Conservation (phyloP, 2,329 filamentous ascomycete genomes). For the Fusarium sarcochroum region DNA sequence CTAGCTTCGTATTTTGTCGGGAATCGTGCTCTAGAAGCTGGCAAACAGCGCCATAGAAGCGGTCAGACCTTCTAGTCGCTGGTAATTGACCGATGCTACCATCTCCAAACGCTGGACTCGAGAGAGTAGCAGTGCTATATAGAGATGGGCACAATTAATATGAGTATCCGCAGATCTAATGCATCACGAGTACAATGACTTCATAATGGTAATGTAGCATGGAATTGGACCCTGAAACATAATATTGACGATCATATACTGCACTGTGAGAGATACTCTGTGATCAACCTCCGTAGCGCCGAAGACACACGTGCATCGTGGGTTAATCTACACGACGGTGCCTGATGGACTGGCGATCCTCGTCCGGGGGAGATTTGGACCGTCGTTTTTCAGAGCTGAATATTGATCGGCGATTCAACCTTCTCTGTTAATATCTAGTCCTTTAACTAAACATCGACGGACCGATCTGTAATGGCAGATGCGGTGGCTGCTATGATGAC, state of each 20-base stretch:
- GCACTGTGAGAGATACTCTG: slow-evolving; percentile 38
- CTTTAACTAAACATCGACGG: slow-evolving; percentile 6
- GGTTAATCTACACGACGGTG: slow-evolving; percentile 12
- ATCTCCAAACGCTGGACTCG: neutral
- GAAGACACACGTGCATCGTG: neutral
- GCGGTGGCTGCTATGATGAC: slow-evolving; percentile 13
- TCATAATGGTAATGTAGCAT: neutral
- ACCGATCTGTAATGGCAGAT: slow-evolving; percentile 7
- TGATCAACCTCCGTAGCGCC: neutral
- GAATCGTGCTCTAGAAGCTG: slow-evolving; percentile 13
- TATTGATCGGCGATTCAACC: slow-evolving; percentile 27
- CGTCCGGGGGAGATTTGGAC: slow-evolving; percentile 36
- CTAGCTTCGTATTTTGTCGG: neutral
- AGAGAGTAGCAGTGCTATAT: slow-evolving; percentile 8
- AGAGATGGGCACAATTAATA: slow-evolving; percentile 1
- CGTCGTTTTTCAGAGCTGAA: slow-evolving; percentile 2
- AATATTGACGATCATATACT: slow-evolving; percentile 13
- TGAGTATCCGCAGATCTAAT: slow-evolving; percentile 13
- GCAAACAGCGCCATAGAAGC: slow-evolving; percentile 14
- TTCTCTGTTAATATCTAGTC: slow-evolving; percentile 13
- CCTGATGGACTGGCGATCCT: slow-evolving; percentile 27
- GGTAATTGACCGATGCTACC: slow-evolving; percentile 9
- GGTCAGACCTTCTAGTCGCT: slow-evolving; percentile 5
- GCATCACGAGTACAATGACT: neutral
- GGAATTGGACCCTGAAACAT: slow-evolving; percentile 13